Evolutionary conservation across 148 eudicot species (phyloP).

Genomic region (Cornus controversa): DNA sequence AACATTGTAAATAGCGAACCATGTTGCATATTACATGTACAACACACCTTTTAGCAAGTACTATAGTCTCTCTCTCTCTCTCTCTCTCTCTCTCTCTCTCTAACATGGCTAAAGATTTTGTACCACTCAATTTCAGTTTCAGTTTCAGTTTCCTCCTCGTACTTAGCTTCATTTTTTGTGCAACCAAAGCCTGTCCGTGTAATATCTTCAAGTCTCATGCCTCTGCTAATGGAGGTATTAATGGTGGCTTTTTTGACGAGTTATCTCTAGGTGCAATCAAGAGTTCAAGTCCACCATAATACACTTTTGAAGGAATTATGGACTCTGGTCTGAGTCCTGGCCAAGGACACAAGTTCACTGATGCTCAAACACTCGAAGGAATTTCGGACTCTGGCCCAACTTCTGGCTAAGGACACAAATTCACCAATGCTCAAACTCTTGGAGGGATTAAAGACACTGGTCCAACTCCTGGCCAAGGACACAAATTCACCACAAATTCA

Average conservation of each 20-base stretch:
- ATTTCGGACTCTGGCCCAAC: constrained; percentile 19
- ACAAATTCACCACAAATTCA: too few relatives aligned
- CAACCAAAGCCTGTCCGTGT: constrained; percentile 16
- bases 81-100: background rate
- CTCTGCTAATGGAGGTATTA: background rate
- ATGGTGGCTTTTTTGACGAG: background rate
- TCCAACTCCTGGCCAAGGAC: background rate
- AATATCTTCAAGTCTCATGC: background rate
- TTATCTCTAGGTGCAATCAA: constrained; percentile 20
- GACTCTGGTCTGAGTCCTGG: constrained; percentile 26
- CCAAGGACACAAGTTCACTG: constrained; percentile 5
- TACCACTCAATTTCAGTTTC: too few relatives aligned
- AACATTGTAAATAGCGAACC: background rate
- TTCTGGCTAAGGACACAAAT: constrained; percentile 19
- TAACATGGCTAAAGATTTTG: background rate
- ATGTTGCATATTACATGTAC: background rate
- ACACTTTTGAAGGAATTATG: constrained; percentile 11
- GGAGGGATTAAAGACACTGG: background rate
- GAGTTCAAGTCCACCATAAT: constrained; percentile 15
- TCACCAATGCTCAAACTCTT: background rate
- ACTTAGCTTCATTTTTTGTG: background rate
- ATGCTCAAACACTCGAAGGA: background rate
- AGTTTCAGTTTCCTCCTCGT: background rate
- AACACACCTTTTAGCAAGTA: too few relatives aligned
- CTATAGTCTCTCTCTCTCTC: too few relatives aligned